Evolutionary conservation across 2,329 filamentous ascomycete genomes (phyloP), one percentile per base, ranked within the genome.

Genomic region (Dactylonectria estremocensis): DNA sequence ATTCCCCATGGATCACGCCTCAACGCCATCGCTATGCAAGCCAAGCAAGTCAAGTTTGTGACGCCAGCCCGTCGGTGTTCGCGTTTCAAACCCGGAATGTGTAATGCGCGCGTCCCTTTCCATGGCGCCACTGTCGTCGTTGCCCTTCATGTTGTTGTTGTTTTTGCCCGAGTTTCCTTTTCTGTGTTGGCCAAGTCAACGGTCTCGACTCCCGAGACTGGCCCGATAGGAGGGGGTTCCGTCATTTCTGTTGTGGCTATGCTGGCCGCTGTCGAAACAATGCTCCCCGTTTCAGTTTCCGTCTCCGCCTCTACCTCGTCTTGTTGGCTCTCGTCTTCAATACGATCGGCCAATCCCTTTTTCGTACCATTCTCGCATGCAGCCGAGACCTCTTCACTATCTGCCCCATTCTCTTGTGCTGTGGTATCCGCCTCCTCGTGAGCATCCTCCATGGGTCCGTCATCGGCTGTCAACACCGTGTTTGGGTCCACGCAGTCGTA

Each of bases 401-500:
- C 20, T 55, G 65, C 49, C 57, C 40, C 50, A 18, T 48, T 24
- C 18, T 54, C 52, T 43, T 43, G 63, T 40, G 46, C 58, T 46
- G 50, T 57, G 37, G 46, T 57, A 65, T 60, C 55, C 50, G 69
- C 24, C 53, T 59, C 55, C 22, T 77, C 73, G 13, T 67, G 61
- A 13, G 65, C 72, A 40, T 77, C 71, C 49, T 73, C 65, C 67
- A 73, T 72, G 16, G 66, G 68, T 22, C 60, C 68, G 16, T 72
- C 70, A 31, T 80, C 78, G 24, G 78, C 73, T 24, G 79, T 75
- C 10, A 86, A 78, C 20, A 91, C 77, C 31, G 84, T 83, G 43
- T 79, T 82, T 1, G 85, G 80, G 64, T 92, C 90, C 24, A 92
- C 83, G 53, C 89, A 89, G 78, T 99, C 95, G 79, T 98, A 99